These are phyloP conservation scores for Fusarium tuaranense DNA, from an alignment of 2,329 filamentous ascomycete species.

Conservation along the genomic window DNA sequence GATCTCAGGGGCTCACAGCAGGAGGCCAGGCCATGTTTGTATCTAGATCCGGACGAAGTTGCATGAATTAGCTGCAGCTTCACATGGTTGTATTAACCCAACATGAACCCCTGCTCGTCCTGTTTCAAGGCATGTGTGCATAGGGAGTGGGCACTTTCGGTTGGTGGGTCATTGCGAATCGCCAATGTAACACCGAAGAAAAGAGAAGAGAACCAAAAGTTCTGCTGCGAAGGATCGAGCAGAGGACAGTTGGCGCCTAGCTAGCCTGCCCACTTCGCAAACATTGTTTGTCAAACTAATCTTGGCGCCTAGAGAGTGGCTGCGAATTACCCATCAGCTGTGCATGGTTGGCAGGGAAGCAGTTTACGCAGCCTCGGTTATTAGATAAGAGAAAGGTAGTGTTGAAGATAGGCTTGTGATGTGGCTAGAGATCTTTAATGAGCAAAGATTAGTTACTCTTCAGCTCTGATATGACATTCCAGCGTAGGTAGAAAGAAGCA, in stretches of 20 bases:
- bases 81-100: neutral
- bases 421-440: neutral
- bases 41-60: conserved; percentile 10
- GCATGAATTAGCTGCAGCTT: neutral
- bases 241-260: neutral
- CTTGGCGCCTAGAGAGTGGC: neutral
- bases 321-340: neutral
- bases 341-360: neutral
- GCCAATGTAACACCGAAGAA: neutral
- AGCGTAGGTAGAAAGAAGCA: neutral
- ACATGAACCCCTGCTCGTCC: neutral
- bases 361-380: neutral
- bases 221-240: conserved; percentile 4
- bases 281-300: neutral
- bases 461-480: neutral
- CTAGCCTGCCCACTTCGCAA: neutral
- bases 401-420: neutral
- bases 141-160: neutral
- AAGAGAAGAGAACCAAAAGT: conserved; percentile 6
- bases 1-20: neutral
- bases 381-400: neutral
- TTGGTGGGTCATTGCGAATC: conserved; percentile 1
- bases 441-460: neutral
- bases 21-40: conserved; percentile 5
- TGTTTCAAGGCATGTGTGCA: neutral